These are phyloP conservation scores for Blastomyces silverae DNA, from an alignment of 2,329 filamentous ascomycete genomes.

Conservation along the genomic window DNA sequence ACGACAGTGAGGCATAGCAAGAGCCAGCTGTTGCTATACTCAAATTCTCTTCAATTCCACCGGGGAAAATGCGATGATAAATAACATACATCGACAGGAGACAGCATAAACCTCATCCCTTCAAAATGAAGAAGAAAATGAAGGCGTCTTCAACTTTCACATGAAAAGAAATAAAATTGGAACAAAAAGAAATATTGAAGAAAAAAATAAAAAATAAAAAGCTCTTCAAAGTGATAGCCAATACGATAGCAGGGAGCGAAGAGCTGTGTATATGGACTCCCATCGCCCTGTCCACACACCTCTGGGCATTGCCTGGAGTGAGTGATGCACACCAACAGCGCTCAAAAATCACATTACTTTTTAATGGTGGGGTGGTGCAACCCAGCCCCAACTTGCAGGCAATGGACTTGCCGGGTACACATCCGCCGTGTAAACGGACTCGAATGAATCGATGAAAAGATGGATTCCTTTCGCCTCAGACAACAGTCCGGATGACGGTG, in stretches of 20 bases:
- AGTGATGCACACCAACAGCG: conserved; percentile 16
- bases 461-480: conserved; percentile 12
- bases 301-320: conserved; percentile 1
- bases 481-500: conserved; percentile 8
- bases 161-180: conserved; percentile 15
- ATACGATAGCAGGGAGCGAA: conserved; percentile 14
- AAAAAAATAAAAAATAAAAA: conserved; percentile 3
- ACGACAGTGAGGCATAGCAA: conserved; percentile 9
- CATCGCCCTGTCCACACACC: conserved; percentile 6
- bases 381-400: conserved; percentile 7
- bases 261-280: not conserved
- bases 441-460: conserved; percentile 12
- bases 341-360: conserved; percentile 2
- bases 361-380: conserved; percentile 11
- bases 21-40: conserved; percentile 18
- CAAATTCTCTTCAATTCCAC: conserved; percentile 6
- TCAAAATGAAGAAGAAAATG: not conserved
- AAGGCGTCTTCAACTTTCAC: conserved; percentile 9
- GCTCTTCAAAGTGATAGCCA: conserved; percentile 13
- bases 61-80: not conserved
- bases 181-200: conserved; percentile 8
- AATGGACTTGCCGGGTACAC: conserved; percentile 17
- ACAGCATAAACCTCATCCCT: not conserved
- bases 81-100: not conserved
- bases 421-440: conserved; percentile 8